Conservation (phyloP, 1,139 yeast genomes). For the Arxiozyma heterogenica region DNA sequence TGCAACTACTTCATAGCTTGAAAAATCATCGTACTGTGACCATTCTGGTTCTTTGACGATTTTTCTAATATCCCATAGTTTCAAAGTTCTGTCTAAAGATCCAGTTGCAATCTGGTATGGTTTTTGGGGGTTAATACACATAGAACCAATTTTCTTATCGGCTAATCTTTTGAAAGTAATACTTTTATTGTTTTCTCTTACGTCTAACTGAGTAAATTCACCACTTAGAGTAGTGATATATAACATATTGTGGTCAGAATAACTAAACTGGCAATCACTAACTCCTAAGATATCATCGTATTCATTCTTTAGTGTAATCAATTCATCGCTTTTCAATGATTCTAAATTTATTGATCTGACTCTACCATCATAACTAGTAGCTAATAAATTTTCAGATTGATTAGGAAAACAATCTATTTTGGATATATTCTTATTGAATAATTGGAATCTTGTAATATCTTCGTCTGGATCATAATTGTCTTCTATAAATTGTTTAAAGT, state of each 20-base stretch:
- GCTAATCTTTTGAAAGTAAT: conserved; percentile 43
- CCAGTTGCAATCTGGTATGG: conserved; percentile 66
- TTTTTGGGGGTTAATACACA: conserved; percentile 63
- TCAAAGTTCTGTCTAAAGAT: conserved; percentile 73
- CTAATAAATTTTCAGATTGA: conserved; percentile 47
- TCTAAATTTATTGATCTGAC: conserved; percentile 62
- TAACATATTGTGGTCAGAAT: conserved; percentile 46
- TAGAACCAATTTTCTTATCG: conserved; percentile 87
- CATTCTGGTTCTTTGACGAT: conserved; percentile 38
- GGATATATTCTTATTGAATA: conserved; percentile 71
- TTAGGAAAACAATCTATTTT: conserved; percentile 46
- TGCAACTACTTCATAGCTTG: conserved; percentile 35
- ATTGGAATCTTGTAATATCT: conserved; percentile 53
- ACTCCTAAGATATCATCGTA: conserved; percentile 45
- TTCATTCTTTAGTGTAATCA: conserved; percentile 45
- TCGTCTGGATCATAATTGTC: conserved; percentile 42
- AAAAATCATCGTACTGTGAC: conserved; percentile 40
- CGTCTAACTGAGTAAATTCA: conserved; percentile 61
- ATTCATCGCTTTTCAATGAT: conserved; percentile 50
- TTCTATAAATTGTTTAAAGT: conserved; percentile 27
- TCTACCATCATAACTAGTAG: conserved; percentile 83
- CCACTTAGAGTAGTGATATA: conserved; percentile 76
- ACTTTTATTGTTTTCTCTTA: conserved; percentile 37
- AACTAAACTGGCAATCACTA: conserved; percentile 48
- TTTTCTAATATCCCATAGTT: conserved; percentile 77